A percentile compares a stretch with the other conserved stretches of the same genome.
phyloP scores from a whole-genome alignment of 106 monocot species.

The Platanthera zijinensis region DNA sequence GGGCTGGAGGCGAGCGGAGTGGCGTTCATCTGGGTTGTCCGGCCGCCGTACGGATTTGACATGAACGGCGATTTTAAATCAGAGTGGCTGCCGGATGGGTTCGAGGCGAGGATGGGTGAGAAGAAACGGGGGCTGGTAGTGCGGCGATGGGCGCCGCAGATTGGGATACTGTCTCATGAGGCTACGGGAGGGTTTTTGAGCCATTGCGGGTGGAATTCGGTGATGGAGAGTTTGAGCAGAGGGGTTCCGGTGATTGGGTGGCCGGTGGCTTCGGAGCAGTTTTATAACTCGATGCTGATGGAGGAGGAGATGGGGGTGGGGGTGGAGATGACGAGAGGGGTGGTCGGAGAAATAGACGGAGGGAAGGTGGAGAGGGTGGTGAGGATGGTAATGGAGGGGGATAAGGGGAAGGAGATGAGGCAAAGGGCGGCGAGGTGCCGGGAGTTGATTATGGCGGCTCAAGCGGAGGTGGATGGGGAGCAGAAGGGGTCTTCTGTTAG shows the following conservation, averaged over 20 bases:
- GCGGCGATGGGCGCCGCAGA: slow-evolving; percentile 37
- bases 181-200: slow-evolving; percentile 35
- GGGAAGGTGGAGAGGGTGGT: slow-evolving; percentile 13
- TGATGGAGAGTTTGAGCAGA: slow-evolving; percentile 35
- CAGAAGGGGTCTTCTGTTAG: slow-evolving; percentile 10
- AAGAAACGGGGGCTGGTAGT: slow-evolving; percentile 16
- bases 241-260: slow-evolving; percentile 39
- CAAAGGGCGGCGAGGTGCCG: slow-evolving; percentile 2
- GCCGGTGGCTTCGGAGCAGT: slow-evolving; percentile 31
- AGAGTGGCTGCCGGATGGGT: slow-evolving; percentile 39
- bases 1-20: slow-evolving; percentile 32
- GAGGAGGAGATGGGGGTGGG: slow-evolving; percentile 26
- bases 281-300: slow-evolving; percentile 28
- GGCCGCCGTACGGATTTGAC: slow-evolving; percentile 28
- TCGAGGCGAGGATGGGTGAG: slow-evolving; percentile 19
- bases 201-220: slow-evolving; percentile 75
- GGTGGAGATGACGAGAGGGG: slow-evolving; percentile 23
- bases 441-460: slow-evolving; percentile 12
- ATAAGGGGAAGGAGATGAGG: slow-evolving; percentile 9
- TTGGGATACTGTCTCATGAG: slow-evolving; percentile 24
- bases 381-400: slow-evolving; percentile 20
- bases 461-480: slow-evolving; percentile 2
- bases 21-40: slow-evolving; percentile 45
- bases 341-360: slow-evolving; percentile 2
- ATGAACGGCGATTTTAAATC: slow-evolving; percentile 8